Evolutionary conservation across 257 asterid genomes (phyloP).

Genomic region (Nicotiana benthamiana): DNA sequence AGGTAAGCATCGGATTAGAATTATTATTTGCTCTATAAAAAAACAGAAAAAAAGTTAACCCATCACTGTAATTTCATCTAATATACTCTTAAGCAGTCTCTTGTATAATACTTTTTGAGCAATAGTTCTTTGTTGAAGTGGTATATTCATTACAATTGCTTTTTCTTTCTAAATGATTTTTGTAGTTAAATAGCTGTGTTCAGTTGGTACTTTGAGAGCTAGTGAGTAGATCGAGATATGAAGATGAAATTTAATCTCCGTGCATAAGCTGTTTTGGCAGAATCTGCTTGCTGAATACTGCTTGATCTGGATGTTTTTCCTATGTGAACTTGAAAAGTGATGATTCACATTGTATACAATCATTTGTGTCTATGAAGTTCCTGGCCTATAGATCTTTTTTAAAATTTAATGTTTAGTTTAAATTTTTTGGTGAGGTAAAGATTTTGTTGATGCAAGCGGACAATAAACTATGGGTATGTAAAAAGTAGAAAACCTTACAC

Average conservation of each 20-base stretch:
- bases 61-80: background rate
- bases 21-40: background rate
- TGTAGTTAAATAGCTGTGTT: background rate
- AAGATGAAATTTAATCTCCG: background rate
- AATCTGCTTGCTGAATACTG: background rate
- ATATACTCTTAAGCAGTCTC: background rate
- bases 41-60: background rate
- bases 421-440: background rate
- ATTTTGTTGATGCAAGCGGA: background rate
- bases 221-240: background rate
- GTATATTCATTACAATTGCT: background rate
- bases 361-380: background rate
- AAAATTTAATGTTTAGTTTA: background rate
- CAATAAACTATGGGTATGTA: background rate
- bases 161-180: background rate
- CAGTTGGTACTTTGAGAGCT: background rate
- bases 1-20: conserved; percentile 36
- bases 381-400: background rate
- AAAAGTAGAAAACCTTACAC: background rate
- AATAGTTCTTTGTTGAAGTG: background rate
- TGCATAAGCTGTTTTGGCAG: background rate
- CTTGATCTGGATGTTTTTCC: background rate
- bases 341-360: background rate
- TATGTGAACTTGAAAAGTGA: background rate
- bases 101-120: background rate